phyloP scores from a whole-genome alignment of 352 stramenopile genomes.

The Thalassiosira exigua region DNA sequence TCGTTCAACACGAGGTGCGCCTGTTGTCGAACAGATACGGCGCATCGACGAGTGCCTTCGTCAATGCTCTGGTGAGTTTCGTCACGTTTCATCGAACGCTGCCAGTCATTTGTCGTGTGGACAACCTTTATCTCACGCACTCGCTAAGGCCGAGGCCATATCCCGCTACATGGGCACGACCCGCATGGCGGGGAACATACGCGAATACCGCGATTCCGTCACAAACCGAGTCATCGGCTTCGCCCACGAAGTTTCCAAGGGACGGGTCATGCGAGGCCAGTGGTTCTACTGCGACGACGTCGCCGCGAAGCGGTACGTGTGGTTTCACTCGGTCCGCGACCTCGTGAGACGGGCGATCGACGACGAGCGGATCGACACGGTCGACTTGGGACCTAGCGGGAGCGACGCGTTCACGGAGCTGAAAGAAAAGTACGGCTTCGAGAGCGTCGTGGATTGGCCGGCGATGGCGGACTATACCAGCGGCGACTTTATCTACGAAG shows the following conservation, averaged over 20 bases:
- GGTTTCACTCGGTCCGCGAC: conserved; percentile 77
- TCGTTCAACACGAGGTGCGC: conserved; percentile 76
- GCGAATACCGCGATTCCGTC: conserved; percentile 68
- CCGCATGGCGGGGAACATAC: conserved; percentile 71
- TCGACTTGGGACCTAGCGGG: conserved; percentile 74
- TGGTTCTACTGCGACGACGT: conserved; percentile 82
- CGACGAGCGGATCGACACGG: conserved; percentile 65
- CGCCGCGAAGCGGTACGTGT: conserved; percentile 75
- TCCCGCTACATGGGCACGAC: conserved; percentile 74
- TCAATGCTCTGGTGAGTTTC: conserved; percentile 60
- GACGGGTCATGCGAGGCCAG: conserved; percentile 65
- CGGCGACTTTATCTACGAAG: conserved; percentile 59
- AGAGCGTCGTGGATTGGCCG: conserved; percentile 70
- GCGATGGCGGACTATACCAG: conserved; percentile 59
- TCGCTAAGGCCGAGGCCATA: conserved; percentile 74
- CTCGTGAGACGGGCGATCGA: conserved; percentile 69
- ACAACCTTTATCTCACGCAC: too few species aligned
- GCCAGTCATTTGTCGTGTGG: too few species aligned
- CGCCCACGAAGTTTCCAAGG: conserved; percentile 77
- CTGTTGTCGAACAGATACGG: conserved; percentile 59
- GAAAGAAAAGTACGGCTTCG: conserved; percentile 75
- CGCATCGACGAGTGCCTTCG: conserved; percentile 55
- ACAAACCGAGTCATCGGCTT: conserved; percentile 71
- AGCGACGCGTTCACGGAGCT: conserved; percentile 77
- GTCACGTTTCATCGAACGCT: too few species aligned